Base-by-base conservation (phyloP, 2,329 filamentous ascomycete genomes). In the Scorias spongiosa region DNA sequence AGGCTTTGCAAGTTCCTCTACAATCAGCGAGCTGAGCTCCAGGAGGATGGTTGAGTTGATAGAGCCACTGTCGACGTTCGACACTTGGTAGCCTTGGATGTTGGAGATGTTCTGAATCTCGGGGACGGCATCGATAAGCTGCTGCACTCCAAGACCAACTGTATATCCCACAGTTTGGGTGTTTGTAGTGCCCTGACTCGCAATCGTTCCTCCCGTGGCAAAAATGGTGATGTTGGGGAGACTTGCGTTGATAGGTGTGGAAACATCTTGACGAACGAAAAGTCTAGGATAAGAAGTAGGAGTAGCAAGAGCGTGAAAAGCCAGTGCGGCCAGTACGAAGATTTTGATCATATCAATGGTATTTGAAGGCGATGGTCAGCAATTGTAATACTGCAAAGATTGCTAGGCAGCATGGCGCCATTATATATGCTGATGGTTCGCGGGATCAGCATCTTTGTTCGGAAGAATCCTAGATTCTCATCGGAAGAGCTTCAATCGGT, bases 131-230 rank as follows among this genome's bases (percentile, higher is more conserved):
- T 69, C 60, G 47, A 78, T 68, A 9, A 78, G 64, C 5, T 66
- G 55, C 37, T 70, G 61, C 7, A 76, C 66, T 4, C 70, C 68
- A 7, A 75, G 59, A 49, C 63, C 53, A 58, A 75, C 41, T 58
- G 68, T 57, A 54, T 80, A 81, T 45, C 70, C 70, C 1, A 66
- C 75, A 18, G 64, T 81, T 48, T 72, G 67, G 14, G 65, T 67
- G 18, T 66, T 66, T 32, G 63, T 67, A n/a, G 55, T 57, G 1
- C 67, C 69, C 46, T 67, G 65, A 2, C 71, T 72, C 11, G 75
- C 75, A 40, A 78, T 78, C 9, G 75, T 79, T 30, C 75, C 75
- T 12, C 74, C 74, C 5, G 70, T 75, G 5, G 68, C 69, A 49
- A 72, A 74, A 48, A 76, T 72, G 46, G 71, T 76, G 42, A 77